Base-by-base conservation (phyloP, 148 eudicot genomes). In the Rhododendron kiyosumense region DNA sequence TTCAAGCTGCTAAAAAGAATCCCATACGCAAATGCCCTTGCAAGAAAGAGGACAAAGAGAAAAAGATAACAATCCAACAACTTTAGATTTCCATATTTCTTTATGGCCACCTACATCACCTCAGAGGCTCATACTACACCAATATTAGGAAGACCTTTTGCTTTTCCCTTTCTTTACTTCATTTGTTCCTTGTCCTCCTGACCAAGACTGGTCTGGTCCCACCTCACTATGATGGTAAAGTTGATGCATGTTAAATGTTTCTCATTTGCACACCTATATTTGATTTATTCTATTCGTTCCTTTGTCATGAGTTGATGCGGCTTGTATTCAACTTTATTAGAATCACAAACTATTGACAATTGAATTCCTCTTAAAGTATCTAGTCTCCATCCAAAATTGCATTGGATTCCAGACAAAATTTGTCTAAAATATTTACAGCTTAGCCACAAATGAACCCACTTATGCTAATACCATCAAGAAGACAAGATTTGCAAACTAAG, bases 141-240 rank as follows among this genome's bases (percentile, higher is more conserved):
- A 79, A 49, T 45, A 79, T 79, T 59, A 79, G 18, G 38, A 28
- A 22, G 36, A 49, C 82, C 38, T 49, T 79, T 79, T 49, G 61
- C 65, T 51, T 49, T 80, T 46, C 57, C 63, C 12, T 80, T 28
- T 80, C 41, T 17, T n/a, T 45, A 24, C n/a, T 28, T 51, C 54
- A 30, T 51, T 51, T 30, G 65, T 80, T 80, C 43, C 43, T 52
- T 51, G 65, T 24, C 59, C 43, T 75, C 38, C 79, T 75, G 38
- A 71, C 18, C 76, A 18, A 75, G 79, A 36, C 83, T 14, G 34
- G 59, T 24, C n/a, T 45, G 83, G 83, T 52, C 65, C 83, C 63
- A 80, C 61, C 28, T 15, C 83, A 80, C 12, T 17, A 52, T 80
- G 83, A 80, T 51, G 17, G 26, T 17, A 80, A 80, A 80, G 83